Conservation (phyloP, 345 rosid species). For the Carallia pectinifolia region DNA sequence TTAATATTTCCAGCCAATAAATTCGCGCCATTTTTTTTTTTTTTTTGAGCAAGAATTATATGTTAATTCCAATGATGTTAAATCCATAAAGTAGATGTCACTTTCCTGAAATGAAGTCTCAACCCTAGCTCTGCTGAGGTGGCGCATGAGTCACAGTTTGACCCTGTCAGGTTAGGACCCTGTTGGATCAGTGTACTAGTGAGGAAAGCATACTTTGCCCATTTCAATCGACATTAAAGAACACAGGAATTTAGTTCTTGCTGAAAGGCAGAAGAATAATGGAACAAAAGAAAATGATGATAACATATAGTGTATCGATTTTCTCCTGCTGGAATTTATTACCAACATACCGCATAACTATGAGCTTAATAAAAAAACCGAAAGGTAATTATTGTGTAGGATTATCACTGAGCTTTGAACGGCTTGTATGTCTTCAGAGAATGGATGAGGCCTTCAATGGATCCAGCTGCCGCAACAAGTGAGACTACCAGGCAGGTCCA, state of each 20-base stretch:
- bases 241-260: constrained; percentile 5
- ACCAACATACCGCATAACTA: constrained; percentile 3
- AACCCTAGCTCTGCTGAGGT: too few relatives aligned
- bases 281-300: neutral
- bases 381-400: too few relatives aligned
- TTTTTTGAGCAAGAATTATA: too few relatives aligned
- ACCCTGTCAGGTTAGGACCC: too few relatives aligned
- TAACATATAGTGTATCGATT: constrained; percentile 2
- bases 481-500: constrained; percentile 62
- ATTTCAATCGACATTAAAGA: constrained; percentile 3
- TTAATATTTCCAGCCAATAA: too few relatives aligned
- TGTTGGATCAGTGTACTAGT: neutral
- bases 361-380: too few relatives aligned
- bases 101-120: too few relatives aligned
- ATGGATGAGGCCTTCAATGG: constrained; percentile 58
- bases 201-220: constrained; percentile 1
- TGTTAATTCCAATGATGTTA: too few relatives aligned
- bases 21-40: too few relatives aligned
- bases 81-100: too few relatives aligned
- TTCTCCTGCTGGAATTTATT: constrained; percentile 11
- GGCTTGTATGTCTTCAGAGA: constrained; percentile 68
- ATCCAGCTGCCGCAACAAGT: constrained; percentile 62
- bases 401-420: constrained; percentile 27
- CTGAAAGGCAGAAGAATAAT: constrained; percentile 7
- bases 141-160: too few relatives aligned